Percentiles rank a stretch among this genome's conserved stretches.
Conservation (phyloP, 495 filamentous ascomycete genomes). For the Penicillium maclennaniae region DNA sequence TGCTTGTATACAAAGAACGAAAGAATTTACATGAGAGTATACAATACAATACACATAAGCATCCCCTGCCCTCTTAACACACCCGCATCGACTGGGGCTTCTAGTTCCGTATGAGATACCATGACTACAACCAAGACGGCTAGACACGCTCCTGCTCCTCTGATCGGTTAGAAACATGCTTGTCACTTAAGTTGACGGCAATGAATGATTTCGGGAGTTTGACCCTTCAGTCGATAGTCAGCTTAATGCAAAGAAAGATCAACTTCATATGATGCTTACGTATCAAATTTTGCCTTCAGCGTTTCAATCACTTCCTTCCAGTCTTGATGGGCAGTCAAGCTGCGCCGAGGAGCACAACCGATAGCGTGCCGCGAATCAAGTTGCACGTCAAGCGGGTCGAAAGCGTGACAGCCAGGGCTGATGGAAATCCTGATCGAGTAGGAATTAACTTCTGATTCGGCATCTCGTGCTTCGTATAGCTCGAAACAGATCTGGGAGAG, state of each 20-base stretch:
- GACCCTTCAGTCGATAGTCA: constrained; percentile 55
- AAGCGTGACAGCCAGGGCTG: constrained; percentile 91
- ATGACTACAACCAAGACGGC: neutral
- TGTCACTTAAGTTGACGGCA: constrained; percentile 39
- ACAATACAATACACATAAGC: neutral
- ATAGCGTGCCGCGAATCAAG: constrained; percentile 94
- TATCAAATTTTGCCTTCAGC: constrained; percentile 87
- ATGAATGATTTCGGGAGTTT: constrained; percentile 93
- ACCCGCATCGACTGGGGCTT: neutral
- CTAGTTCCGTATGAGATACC: neutral
- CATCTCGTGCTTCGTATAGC: constrained; percentile 88
- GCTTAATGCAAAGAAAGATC: constrained; percentile 5
- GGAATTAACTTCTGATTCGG: constrained; percentile 66
- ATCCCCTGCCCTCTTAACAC: neutral
- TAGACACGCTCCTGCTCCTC: constrained; percentile 7
- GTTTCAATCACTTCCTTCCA: constrained; percentile 97
- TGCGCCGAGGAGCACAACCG: constrained; percentile 81
- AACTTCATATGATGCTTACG: constrained; percentile 52
- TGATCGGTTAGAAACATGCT: constrained; percentile 15
- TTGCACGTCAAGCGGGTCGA: constrained; percentile 92
- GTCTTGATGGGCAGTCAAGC: constrained; percentile 84
- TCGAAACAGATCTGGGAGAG: constrained; percentile 97
- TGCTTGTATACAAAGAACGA: neutral
- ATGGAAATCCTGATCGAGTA: constrained; percentile 97
- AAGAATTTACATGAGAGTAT: neutral